These are phyloP conservation scores for Cladorrhinum sp. DNA, from an alignment of 2,329 filamentous ascomycete genomes.

Conservation along the genomic window DNA sequence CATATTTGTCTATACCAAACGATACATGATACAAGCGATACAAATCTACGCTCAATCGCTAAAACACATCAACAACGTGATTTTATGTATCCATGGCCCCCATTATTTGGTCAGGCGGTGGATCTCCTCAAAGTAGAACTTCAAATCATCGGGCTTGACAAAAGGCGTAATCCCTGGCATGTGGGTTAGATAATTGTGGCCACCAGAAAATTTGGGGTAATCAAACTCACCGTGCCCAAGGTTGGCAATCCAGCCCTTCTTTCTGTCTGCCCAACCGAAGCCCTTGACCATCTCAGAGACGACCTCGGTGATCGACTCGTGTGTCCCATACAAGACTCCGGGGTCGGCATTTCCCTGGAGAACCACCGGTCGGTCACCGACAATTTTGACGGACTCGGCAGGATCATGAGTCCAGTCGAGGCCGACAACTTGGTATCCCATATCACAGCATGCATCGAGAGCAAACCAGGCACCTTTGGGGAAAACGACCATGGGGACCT, in stretches of 20 bases:
- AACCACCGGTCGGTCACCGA: conserved; percentile 69
- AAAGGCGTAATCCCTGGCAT: conserved; percentile 80
- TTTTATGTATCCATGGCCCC: background rate
- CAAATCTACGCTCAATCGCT: background rate
- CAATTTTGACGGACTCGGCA: conserved; percentile 74
- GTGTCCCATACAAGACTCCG: conserved; percentile 83
- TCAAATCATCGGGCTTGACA: conserved; percentile 89
- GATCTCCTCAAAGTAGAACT: conserved; percentile 91
- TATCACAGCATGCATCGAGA: conserved; percentile 78
- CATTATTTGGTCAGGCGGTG: conserved; percentile 61
- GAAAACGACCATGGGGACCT: conserved; percentile 95
- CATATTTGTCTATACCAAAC: background rate
- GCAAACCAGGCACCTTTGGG: conserved; percentile 98
- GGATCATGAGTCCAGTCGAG: conserved; percentile 95
- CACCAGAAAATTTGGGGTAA: conserved; percentile 1
- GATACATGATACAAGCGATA: background rate
- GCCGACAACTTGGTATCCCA: conserved; percentile 90
- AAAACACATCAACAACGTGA: conserved; percentile 8
- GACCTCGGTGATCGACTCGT: conserved; percentile 73
- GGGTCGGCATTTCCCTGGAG: conserved; percentile 96
- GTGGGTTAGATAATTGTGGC: conserved; percentile 21
- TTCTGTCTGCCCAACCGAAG: conserved; percentile 70
- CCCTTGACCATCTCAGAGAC: conserved; percentile 86
- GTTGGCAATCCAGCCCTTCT: conserved; percentile 95
- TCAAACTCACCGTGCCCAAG: conserved; percentile 76